Conservation (phyloP, 2,329 filamentous ascomycete genomes). For the Trichoderma breve region DNA sequence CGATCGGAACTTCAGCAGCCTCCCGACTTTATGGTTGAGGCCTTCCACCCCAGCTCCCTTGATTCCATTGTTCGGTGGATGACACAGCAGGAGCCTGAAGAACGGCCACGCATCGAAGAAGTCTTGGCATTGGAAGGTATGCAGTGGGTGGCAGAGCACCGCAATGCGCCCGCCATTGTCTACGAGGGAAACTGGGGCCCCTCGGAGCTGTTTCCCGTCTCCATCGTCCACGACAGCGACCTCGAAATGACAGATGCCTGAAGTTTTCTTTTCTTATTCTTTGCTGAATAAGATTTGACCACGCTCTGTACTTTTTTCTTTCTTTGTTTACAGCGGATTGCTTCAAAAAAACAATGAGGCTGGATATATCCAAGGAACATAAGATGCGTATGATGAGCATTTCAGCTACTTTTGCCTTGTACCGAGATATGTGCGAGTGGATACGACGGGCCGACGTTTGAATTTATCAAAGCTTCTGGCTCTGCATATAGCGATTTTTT, state of each 20-base stretch:
- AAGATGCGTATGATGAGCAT: slow-evolving; percentile 23
- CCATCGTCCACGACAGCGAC: slow-evolving; percentile 42
- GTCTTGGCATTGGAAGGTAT: slow-evolving; percentile 72
- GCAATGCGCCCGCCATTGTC: slow-evolving; percentile 85
- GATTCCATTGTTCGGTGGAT: slow-evolving; percentile 85
- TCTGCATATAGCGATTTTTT: slow-evolving; percentile 16
- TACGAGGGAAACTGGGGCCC: slow-evolving; percentile 97
- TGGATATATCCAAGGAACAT: slow-evolving; percentile 33
- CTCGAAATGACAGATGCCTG: slow-evolving; percentile 61
- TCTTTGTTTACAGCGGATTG: background rate
- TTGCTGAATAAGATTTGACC: background rate
- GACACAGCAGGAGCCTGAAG: slow-evolving; percentile 71
- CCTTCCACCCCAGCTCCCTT: slow-evolving; percentile 68
- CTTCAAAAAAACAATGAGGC: slow-evolving; percentile 28
- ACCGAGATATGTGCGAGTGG: slow-evolving; percentile 27
- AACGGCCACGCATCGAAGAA: slow-evolving; percentile 72
- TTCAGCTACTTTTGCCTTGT: slow-evolving; percentile 24
- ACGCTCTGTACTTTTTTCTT: background rate
- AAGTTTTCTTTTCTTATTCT: slow-evolving; percentile 16
- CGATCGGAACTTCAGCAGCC: slow-evolving; percentile 58
- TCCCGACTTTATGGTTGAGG: slow-evolving; percentile 85
- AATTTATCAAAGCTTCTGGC: slow-evolving; percentile 18
- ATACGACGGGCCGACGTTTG: slow-evolving; percentile 23
- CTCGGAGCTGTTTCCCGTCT: slow-evolving; percentile 48
- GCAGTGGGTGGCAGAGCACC: slow-evolving; percentile 73